Evolutionary conservation across 768 basidiomycete genomes (phyloP).

Genomic region (Crassisporium funariophilum): DNA sequence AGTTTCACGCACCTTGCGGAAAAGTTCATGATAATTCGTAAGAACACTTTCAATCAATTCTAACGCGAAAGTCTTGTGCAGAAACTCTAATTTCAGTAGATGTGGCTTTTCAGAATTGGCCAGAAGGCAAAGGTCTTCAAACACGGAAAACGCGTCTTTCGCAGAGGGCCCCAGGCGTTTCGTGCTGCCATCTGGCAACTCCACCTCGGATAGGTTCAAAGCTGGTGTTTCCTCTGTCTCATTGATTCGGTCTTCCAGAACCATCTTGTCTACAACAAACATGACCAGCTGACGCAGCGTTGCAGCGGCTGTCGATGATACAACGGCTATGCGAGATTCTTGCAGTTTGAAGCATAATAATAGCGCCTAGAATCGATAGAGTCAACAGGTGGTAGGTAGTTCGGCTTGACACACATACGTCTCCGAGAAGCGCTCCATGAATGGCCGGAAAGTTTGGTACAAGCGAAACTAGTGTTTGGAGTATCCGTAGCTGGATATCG

Average conservation of each 20-base stretch:
- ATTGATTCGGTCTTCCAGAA: conserved; percentile 61
- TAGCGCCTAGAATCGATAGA: conserved; percentile 63
- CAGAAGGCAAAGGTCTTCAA: conserved; percentile 91
- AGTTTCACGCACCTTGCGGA: conserved; percentile 62
- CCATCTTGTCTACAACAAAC: conserved; percentile 96
- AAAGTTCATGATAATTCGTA: conserved; percentile 87
- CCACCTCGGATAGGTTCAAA: conserved; percentile 41
- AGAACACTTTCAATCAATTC: conserved; percentile 96
- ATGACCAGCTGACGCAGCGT: conserved; percentile 95
- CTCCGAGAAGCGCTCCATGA: conserved; percentile 77
- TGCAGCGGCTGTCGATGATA: conserved; percentile 95
- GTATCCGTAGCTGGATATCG: conserved; percentile 92
- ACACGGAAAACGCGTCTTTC: conserved; percentile 82
- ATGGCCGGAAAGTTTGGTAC: conserved; percentile 86
- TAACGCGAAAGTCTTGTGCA: conserved; percentile 94
- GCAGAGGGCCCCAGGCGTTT: conserved; percentile 73
- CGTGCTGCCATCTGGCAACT: conserved; percentile 69
- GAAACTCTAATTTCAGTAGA: conserved; percentile 77
- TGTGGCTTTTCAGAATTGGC: conserved; percentile 79
- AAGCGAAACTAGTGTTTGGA: conserved; percentile 90
- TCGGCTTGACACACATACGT: conserved; percentile 54
- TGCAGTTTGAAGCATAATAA: conserved; percentile 95
- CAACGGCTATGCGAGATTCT: conserved; percentile 93
- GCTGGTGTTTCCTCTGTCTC: conserved; percentile 37
- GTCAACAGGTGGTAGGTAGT: background rate